Base-by-base conservation (phyloP, 331 rosid genomes). In the Dryas integrifolia region DNA sequence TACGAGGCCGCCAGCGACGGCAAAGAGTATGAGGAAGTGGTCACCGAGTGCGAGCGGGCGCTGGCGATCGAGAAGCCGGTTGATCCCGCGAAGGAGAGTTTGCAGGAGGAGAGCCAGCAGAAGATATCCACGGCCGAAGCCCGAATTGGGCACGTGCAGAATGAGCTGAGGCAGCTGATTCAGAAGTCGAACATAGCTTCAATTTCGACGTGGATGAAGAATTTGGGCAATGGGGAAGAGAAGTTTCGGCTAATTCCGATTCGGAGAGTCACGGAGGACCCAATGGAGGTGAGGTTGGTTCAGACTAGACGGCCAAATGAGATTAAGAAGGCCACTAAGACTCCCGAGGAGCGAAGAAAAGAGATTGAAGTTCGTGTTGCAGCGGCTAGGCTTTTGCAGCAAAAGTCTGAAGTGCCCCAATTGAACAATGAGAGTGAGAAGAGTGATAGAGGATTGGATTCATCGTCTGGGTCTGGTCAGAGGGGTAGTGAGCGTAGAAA, bases 301-400 rank as follows among this genome's bases (percentile, higher is more conserved):
- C 98, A 82, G 48, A 68, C 90, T 51, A 84, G 92, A 71, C 81
- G 97, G 89, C 96, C 98, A 5, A 92, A 92, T 64, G 98, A 92
- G 87, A 92, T 92, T 53, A 92, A 90, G 84, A 92, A 90, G 87
- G 96, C 87, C 18, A 87, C 91, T n/a, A 92, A 90, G 82, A 90
- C 98, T 0, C 92, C 84, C 0, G 98, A 92, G 67, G 98, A 92
- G 82, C 81, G 97, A 18, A 79, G 98, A 69, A 88, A 90, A 73
- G 97, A 92, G 83, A 90, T 92, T 58, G 97, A 90, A 83, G 93
- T 92, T 7, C 82, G 96, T 45, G 96, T 92, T 7, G 97, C 97
- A 15, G 97, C 98, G 12, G 96, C 93, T 14, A 88, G 96, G 83
- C 70, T 92, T 58, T 49, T 92, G 89, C 98, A 90, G 85, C 95